phyloP scores from a whole-genome alignment of 202 grass and related monocot species.

The Digitaria exilis region DNA sequence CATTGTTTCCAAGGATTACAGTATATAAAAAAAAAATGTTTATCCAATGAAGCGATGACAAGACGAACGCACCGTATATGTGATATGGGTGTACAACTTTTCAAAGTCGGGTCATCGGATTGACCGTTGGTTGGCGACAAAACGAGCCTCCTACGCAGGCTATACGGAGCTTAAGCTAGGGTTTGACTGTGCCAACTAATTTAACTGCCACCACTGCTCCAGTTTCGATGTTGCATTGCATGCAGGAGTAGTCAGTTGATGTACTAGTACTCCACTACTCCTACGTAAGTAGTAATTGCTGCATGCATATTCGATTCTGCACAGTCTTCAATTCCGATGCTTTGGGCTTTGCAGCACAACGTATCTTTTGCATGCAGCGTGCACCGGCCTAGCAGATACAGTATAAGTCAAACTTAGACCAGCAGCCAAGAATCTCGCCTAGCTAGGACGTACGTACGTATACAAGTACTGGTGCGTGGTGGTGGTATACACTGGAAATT shows the following conservation, averaged over 20 bases:
- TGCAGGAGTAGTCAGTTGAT: not conserved
- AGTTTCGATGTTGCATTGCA: not conserved
- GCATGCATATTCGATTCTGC: not conserved
- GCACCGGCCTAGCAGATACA: slow-evolving; percentile 24
- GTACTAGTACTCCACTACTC: no score
- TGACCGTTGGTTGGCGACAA: slow-evolving; percentile 25
- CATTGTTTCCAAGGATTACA: not conserved
- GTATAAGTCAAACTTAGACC: slow-evolving; percentile 1
- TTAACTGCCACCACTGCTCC: slow-evolving; percentile 2
- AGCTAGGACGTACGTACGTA: not conserved
- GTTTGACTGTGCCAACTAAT: slow-evolving; percentile 36
- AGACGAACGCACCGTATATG: not conserved
- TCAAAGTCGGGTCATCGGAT: slow-evolving; percentile 5
- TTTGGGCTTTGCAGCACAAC: not conserved
- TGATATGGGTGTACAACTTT: not conserved
- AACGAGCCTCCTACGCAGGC: not conserved
- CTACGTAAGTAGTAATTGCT: not conserved
- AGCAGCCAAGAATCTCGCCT: not conserved
- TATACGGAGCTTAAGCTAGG: not conserved
- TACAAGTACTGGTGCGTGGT: not conserved
- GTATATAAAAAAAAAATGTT: not conserved
- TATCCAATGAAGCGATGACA: not conserved
- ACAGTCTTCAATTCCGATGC: slow-evolving; percentile 7
- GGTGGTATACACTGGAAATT: no score
- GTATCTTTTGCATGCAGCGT: slow-evolving; percentile 21